These are phyloP conservation scores for Ophiostoma himal-ulmi DNA, from an alignment of 2,329 filamentous ascomycete species.

Conservation along the genomic window DNA sequence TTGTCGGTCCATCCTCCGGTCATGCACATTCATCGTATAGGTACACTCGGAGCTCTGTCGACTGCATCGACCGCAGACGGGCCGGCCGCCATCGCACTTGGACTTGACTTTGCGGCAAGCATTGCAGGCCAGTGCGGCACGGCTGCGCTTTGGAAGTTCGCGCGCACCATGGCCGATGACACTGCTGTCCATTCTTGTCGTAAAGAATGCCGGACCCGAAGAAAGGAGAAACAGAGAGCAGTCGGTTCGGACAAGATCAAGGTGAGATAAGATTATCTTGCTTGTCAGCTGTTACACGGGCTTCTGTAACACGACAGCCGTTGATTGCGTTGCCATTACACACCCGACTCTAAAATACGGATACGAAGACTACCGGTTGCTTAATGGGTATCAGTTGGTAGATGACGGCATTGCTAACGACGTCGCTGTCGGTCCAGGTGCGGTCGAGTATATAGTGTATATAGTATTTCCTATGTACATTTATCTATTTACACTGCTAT, in stretches of 20 bases:
- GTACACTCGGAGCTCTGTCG: conserved; percentile 22
- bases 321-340: background rate
- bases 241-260: background rate
- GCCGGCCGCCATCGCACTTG: conserved; percentile 25
- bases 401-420: background rate
- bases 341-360: background rate
- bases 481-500: background rate
- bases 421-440: background rate
- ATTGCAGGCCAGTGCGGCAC: conserved; percentile 23
- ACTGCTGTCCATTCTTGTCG: background rate
- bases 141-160: conserved; percentile 19
- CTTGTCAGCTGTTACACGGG: background rate
- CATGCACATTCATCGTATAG: conserved; percentile 23
- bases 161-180: background rate
- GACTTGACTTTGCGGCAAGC: conserved; percentile 23
- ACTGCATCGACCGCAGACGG: conserved; percentile 22
- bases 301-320: background rate
- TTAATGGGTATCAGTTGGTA: background rate
- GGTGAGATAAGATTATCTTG: background rate
- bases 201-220: background rate
- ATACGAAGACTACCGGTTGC: background rate
- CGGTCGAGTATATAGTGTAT: no score
- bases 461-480: background rate
- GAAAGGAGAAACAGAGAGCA: background rate
- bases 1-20: conserved; percentile 22